Evolutionary conservation across 2,329 filamentous ascomycete species (phyloP).

Genomic region (Fusarium odoratissimum): DNA sequence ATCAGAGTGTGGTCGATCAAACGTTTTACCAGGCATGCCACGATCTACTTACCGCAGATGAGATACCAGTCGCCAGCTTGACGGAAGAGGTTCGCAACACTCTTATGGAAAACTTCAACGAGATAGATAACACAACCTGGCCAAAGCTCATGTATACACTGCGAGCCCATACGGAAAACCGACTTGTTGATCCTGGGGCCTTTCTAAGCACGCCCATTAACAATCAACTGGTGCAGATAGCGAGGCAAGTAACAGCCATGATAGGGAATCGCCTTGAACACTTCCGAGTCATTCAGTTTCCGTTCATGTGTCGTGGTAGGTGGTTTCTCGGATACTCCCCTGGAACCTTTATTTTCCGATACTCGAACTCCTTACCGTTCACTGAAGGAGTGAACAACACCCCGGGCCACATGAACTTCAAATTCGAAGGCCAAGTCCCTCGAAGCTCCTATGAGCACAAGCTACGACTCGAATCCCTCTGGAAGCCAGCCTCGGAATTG

Average conservation of each 20-base stretch:
- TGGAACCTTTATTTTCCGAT: slow-evolving; percentile 45
- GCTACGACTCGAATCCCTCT: not conserved
- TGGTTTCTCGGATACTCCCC: not conserved
- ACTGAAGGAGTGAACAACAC: not conserved
- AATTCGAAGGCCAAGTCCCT: slow-evolving; percentile 18
- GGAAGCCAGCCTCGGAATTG: not conserved
- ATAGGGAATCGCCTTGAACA: not conserved
- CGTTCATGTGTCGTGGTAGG: not conserved
- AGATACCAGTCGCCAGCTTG: not conserved
- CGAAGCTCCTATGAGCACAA: not conserved
- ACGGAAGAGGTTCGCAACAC: not conserved
- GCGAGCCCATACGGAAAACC: not conserved
- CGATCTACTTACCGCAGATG: not conserved
- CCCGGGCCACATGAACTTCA: not conserved
- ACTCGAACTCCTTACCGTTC: not conserved
- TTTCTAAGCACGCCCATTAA: not conserved
- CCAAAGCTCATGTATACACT: not conserved
- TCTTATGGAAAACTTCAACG: not conserved
- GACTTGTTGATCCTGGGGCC: not conserved
- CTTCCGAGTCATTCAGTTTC: not conserved
- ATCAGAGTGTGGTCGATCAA: not conserved
- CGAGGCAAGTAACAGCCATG: not conserved
- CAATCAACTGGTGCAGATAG: not conserved
- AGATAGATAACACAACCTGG: not conserved
- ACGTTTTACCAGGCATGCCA: not conserved